Evolutionary conservation across 108 stramenopile species (phyloP).

Genomic region (Cyclotella baltica): DNA sequence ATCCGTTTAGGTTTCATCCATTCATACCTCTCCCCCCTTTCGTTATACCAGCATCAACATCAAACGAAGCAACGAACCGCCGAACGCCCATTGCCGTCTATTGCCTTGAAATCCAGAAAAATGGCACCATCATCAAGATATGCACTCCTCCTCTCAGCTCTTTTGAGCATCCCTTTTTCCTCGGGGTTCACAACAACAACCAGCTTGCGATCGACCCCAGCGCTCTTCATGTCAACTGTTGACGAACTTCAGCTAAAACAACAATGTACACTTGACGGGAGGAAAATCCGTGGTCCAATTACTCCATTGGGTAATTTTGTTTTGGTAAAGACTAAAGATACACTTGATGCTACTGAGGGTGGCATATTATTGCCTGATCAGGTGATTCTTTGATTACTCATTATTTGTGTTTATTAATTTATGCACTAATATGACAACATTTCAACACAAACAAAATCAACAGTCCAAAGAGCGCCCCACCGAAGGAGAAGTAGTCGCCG

Average conservation of each 20-base stretch:
- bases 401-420: neutral
- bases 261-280: conserved; percentile 69
- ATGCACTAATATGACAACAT: neutral
- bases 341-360: conserved; percentile 87
- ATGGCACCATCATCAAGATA: conserved; percentile 15
- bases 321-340: conserved; percentile 85
- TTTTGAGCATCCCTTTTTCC: conserved; percentile 10
- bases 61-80: neutral
- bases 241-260: conserved; percentile 16
- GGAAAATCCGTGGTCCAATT: conserved; percentile 82
- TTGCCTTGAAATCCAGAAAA: neutral
- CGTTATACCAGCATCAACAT: conserved; percentile 1
- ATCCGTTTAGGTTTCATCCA: too few species aligned
- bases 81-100: neutral
- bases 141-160: conserved; percentile 4
- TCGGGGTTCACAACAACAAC: conserved; percentile 19
- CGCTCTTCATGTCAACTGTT: conserved; percentile 10
- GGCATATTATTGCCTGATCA: conserved; percentile 92
- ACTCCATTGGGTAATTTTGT: conserved; percentile 88
- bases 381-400: too few species aligned
- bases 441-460: neutral
- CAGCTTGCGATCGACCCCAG: conserved; percentile 8
- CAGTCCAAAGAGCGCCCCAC: conserved; percentile 89
- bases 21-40: neutral
- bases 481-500: conserved; percentile 89